These are phyloP conservation scores for Wickerhamiella pararugosa DNA, from an alignment of 1,139 yeast species.

Conservation along the genomic window DNA sequence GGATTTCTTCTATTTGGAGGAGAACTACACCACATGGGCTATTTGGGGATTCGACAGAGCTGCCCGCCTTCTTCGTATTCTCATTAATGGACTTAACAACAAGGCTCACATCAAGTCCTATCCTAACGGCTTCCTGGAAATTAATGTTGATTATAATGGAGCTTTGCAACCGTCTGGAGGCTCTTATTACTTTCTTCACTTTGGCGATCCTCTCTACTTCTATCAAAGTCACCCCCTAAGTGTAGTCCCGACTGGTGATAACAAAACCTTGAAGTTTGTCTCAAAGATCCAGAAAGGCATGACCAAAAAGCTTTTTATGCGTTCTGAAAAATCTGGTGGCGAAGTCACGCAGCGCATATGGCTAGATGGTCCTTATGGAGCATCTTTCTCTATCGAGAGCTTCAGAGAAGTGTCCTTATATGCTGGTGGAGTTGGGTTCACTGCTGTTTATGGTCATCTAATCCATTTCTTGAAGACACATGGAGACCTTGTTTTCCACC, in stretches of 20 bases:
- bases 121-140: background rate
- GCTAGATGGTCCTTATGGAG: conserved; percentile 47
- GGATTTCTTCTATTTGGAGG: conserved; percentile 33
- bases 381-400: conserved; percentile 32
- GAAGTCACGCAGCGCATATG: conserved; percentile 22
- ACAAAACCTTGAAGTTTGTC: conserved; percentile 2
- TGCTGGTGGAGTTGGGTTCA: conserved; percentile 57
- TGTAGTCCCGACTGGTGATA: conserved; percentile 1
- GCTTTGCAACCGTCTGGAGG: conserved; percentile 33
- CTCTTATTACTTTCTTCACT: conserved; percentile 40
- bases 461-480: background rate
- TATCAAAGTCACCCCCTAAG: conserved; percentile 3
- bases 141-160: background rate
- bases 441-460: conserved; percentile 26
- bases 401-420: conserved; percentile 37
- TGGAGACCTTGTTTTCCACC: background rate
- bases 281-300: conserved; percentile 6
- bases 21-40: conserved; percentile 36
- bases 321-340: conserved; percentile 2
- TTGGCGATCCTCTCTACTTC: conserved; percentile 16
- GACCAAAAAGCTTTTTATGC: conserved; percentile 5
- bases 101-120: conserved; percentile 1
- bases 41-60: conserved; percentile 51
- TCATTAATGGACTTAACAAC: conserved; percentile 6
- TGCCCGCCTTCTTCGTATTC: conserved; percentile 35